Conservation (phyloP, 139 green algal genomes). For the Coccomyxa sp. region DNA sequence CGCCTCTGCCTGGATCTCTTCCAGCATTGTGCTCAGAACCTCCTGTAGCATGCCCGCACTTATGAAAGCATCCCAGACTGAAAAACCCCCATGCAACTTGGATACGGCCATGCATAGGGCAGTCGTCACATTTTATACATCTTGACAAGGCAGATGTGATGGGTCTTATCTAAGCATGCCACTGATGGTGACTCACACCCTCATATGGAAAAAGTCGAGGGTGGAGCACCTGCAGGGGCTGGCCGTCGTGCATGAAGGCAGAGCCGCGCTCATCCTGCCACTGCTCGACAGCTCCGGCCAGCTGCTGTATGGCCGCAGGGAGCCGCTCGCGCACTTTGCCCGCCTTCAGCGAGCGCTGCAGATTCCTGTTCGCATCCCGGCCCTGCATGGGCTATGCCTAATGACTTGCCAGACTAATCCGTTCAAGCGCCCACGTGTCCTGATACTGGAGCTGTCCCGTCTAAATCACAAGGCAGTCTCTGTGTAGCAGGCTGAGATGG, state of each 20-base stretch:
- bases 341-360: conserved; percentile 46
- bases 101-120: too few relatives aligned
- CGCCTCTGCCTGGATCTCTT: background rate
- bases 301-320: conserved; percentile 15
- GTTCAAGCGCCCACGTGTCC: background rate
- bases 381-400: conserved; percentile 25
- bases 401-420: background rate
- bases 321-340: conserved; percentile 32
- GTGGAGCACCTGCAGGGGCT: conserved; percentile 22
- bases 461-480: background rate
- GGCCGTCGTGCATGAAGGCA: conserved; percentile 43
- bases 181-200: too few relatives aligned
- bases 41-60: conserved; percentile 1
- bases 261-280: conserved; percentile 38
- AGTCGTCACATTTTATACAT: too few relatives aligned
- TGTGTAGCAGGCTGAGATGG: background rate
- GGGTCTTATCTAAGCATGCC: background rate
- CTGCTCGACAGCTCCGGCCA: conserved; percentile 20
- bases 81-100: background rate
- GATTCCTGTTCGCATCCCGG: conserved; percentile 42
- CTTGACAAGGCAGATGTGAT: background rate
- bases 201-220: too few relatives aligned
- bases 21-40: background rate
- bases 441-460: background rate
- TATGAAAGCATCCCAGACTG: background rate